A percentile compares a stretch with the other conserved stretches of the same genome.
These are phyloP conservation scores for Tuber aestivum DNA, from an alignment of 495 filamentous ascomycete species.

Conservation along the genomic window DNA sequence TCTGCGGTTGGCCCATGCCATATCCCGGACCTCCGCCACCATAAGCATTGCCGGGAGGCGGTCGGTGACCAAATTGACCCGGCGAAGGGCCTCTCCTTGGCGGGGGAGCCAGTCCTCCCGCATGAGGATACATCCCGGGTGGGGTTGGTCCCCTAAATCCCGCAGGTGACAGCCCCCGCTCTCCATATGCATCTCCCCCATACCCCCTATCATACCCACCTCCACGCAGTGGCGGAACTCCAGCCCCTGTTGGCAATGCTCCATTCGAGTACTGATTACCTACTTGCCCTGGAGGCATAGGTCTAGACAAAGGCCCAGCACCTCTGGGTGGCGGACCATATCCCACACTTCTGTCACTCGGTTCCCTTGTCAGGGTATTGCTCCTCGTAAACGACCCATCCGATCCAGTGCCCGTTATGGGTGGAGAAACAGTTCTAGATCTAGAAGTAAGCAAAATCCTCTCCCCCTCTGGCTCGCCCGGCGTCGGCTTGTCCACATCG, in stretches of 20 bases:
- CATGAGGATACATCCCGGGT: conserved; percentile 28
- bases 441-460: conserved; percentile 68
- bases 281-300: conserved; percentile 32
- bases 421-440: conserved; percentile 30
- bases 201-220: background rate
- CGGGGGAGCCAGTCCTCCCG: conserved; percentile 24
- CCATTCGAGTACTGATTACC: conserved; percentile 31
- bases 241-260: conserved; percentile 13
- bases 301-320: conserved; percentile 32
- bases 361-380: conserved; percentile 28
- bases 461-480: conserved; percentile 61
- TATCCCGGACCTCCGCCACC: conserved; percentile 23
- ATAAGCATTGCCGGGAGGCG: conserved; percentile 23
- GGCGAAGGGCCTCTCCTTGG: conserved; percentile 32
- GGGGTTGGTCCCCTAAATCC: conserved; percentile 11
- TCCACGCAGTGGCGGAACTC: conserved; percentile 18
- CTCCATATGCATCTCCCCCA: conserved; percentile 1
- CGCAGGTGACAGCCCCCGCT: conserved; percentile 12
- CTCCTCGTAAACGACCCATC: conserved; percentile 19
- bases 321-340: conserved; percentile 37
- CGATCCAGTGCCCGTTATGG: conserved; percentile 17
- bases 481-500: conserved; percentile 57
- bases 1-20: conserved; percentile 11
- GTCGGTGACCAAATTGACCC: conserved; percentile 28
- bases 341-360: conserved; percentile 34